phyloP scores from a whole-genome alignment of 2,329 filamentous ascomycete genomes.

The Ophiostoma sp. region DNA sequence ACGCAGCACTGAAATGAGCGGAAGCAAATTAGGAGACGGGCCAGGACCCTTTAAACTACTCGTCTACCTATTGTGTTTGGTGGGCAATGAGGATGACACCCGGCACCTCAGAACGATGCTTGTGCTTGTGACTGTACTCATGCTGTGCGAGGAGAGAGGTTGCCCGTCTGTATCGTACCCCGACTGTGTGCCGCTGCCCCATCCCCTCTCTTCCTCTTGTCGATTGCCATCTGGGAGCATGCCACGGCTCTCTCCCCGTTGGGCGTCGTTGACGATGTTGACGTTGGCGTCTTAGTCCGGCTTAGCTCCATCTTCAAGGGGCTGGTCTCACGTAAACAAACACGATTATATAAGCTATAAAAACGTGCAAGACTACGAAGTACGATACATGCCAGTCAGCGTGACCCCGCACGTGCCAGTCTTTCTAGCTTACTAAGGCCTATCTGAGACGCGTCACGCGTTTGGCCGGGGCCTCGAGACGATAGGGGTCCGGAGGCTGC shows the following conservation, averaged over 20 bases:
- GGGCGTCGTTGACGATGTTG: neutral
- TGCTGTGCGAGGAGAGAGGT: conserved; percentile 24
- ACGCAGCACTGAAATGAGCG: too few species aligned
- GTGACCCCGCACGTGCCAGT: conserved; percentile 1
- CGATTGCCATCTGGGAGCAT: neutral
- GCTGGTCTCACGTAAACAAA: neutral
- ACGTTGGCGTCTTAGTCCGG: neutral
- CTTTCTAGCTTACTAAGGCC: neutral
- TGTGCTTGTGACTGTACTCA: conserved; percentile 19
- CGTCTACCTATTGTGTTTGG: conserved; percentile 2
- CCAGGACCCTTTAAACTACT: neutral
- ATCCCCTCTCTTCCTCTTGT: neutral
- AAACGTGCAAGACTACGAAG: too few species aligned
- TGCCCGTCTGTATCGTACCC: conserved; percentile 1
- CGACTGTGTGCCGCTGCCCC: neutral
- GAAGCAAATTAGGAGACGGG: neutral
- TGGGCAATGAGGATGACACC: neutral
- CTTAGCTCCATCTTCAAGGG: neutral
- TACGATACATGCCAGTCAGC: neutral
- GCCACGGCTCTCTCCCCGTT: neutral
- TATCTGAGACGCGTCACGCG: neutral
- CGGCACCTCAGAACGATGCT: conserved; percentile 14
- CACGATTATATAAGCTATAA: neutral
- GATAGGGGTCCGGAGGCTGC: neutral
- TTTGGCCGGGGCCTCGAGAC: neutral